Base-by-base conservation (phyloP, 2,329 filamentous ascomycete species). In the Cadophora luteo-olivacea region DNA sequence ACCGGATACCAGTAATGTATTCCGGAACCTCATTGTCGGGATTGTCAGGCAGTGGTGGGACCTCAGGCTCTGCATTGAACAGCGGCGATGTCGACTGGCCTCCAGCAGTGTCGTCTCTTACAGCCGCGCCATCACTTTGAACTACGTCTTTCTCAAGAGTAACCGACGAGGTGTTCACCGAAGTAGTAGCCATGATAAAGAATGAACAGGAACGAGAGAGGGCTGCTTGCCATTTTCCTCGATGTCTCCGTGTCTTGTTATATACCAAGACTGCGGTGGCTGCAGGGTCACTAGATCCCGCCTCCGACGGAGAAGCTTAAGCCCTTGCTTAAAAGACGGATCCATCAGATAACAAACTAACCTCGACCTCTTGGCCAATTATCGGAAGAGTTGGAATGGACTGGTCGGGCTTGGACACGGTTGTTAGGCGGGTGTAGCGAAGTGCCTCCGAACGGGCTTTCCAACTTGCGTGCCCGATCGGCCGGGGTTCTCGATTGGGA, bases 1-100 rank as follows among this genome's bases (percentile, higher is more conserved):
- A 48, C 22, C 66, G 66, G 3, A 70, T 24, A 5, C 72, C 72
- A n/a, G 65, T 69, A 25, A 71, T 69, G 12, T 71, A 71, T 32
- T 63, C 66, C 9, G 60, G 7, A 45, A 14, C 25, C 16, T 55
- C 16, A n/a, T 33, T 12, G 12, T 62, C 60, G 0, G 11, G 25
- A 29, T 25, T 51, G 8, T 6, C 16, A 33, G 41, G n/a, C 7
- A 19, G 38, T 1, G 19, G 3, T 19, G 29, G 41, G 12, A 22
- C n/a, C 9, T 62, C 25, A n/a, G 41, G 4, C 6, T 32, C 16
- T 22, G 16, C 45, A 14, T 32, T n/a, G 38, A 32, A 48, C 14
- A 33, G 8, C 24, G 25, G 45, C n/a, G 41, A 22, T 36, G 38
- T 62, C 25, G 22, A 32, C 49, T 49, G 60, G 25, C 19, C 29